Evolutionary conservation across 352 stramenopile species (phyloP).

Genomic region (Thalassiosira hispida): DNA sequence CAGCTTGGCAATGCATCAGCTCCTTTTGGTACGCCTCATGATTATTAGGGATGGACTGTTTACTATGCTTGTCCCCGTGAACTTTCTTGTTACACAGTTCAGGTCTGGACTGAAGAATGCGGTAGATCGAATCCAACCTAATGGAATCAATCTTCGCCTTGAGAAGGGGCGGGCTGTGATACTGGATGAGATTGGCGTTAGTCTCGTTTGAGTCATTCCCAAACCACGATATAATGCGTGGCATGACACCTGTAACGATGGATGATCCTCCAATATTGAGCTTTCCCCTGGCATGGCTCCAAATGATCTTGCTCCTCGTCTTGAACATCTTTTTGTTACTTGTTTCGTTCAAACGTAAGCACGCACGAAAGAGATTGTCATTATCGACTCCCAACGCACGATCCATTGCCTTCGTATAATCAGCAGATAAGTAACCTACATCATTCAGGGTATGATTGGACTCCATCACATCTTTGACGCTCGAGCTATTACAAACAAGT

Average conservation of each 20-base stretch:
- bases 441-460: too few relatives aligned
- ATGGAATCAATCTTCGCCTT: slow-evolving; percentile 4
- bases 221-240: slow-evolving; percentile 19
- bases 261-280: slow-evolving; percentile 24
- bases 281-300: slow-evolving; percentile 22
- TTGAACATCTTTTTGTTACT: slow-evolving; percentile 1
- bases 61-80: too few relatives aligned
- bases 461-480: too few relatives aligned
- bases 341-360: slow-evolving; percentile 6
- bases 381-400: slow-evolving; percentile 12
- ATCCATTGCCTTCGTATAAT: background rate
- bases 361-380: slow-evolving; percentile 25
- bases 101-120: slow-evolving; percentile 28
- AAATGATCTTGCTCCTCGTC: slow-evolving; percentile 27
- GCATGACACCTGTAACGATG: background rate
- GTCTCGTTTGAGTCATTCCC: slow-evolving; percentile 3
- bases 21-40: background rate
- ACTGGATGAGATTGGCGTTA: slow-evolving; percentile 10
- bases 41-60: too few relatives aligned
- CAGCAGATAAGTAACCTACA: too few relatives aligned
- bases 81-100: background rate
- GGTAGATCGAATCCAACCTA: slow-evolving; percentile 17
- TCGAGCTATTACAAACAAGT: too few relatives aligned
- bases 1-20: background rate
- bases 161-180: slow-evolving; percentile 5